phyloP scores from a whole-genome alignment of 805 yeast genomes.

The Zygotorulaspora florentina region DNA sequence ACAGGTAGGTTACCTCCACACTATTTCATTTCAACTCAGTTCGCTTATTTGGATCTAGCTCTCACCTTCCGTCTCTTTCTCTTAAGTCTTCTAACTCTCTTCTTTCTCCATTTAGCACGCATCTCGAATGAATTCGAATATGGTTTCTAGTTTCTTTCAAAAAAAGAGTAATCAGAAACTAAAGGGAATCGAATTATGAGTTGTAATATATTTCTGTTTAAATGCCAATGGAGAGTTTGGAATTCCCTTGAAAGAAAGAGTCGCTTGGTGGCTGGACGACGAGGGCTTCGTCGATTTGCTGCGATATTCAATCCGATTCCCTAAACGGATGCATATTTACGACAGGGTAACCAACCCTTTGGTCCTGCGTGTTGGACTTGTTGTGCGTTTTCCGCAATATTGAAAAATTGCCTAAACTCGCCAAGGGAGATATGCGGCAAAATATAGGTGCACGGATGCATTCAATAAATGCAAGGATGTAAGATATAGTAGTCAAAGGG shows the following conservation, averaged over 20 bases:
- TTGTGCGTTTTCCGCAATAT: too few relatives aligned
- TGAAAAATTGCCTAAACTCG: too few relatives aligned
- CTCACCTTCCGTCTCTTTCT: constrained; percentile 99
- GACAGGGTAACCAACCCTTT: neutral
- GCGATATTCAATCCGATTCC: neutral
- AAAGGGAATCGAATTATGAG: neutral
- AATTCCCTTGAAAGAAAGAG: constrained; percentile 5
- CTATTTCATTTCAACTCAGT: constrained; percentile 10
- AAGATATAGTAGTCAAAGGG: too few relatives aligned
- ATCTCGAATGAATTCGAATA: constrained; percentile 40
- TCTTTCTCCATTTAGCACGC: constrained; percentile 99
- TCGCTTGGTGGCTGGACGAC: constrained; percentile 4
- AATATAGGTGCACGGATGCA: too few relatives aligned
- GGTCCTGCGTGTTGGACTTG: neutral
- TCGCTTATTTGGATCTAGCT: constrained; percentile 98
- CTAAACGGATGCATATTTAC: neutral
- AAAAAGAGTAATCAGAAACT: constrained; percentile 5
- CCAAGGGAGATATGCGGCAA: too few relatives aligned
- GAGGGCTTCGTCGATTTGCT: constrained; percentile 1
- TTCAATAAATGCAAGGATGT: too few relatives aligned
- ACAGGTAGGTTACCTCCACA: neutral
- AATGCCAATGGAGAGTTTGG: neutral
- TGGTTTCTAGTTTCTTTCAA: constrained; percentile 13
- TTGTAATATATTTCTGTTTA: constrained; percentile 4
- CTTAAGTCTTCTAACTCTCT: constrained; percentile 99